Conservation (phyloP, 768 basidiomycete genomes). For the Amanita jacksonii region DNA sequence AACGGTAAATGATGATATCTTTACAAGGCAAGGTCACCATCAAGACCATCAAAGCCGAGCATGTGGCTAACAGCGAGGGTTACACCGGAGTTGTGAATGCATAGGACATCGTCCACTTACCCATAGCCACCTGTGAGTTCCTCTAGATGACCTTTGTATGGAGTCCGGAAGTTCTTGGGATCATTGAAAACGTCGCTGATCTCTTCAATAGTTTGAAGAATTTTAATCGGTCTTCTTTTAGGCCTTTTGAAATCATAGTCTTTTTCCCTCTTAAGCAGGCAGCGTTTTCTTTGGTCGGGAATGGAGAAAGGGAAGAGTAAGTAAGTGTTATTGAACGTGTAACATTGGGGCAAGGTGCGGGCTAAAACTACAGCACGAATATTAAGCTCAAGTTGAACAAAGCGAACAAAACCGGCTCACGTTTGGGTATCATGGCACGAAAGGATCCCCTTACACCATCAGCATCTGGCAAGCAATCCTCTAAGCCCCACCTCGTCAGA, state of each 20-base stretch:
- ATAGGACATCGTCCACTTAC: conserved; percentile 9
- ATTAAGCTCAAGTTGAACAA: too few species aligned
- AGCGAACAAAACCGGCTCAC: conserved; percentile 8
- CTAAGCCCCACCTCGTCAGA: conserved; percentile 16
- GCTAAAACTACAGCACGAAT: too few species aligned
- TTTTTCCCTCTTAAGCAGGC: conserved; percentile 5
- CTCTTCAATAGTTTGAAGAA: conserved; percentile 10
- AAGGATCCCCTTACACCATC: conserved; percentile 12
- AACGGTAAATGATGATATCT: neutral
- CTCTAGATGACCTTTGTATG: conserved; percentile 11
- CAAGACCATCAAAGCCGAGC: conserved; percentile 14
- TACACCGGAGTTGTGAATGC: too few species aligned
- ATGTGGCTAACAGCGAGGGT: conserved; percentile 8
- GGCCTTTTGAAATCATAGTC: conserved; percentile 7
- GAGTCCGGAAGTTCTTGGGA: conserved; percentile 10
- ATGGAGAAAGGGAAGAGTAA: conserved; percentile 16
- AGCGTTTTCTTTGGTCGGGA: conserved; percentile 3
- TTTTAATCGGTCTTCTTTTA: conserved; percentile 1
- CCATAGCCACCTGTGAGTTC: conserved; percentile 15
- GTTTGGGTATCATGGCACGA: conserved; percentile 14
- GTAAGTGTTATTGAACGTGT: conserved; percentile 16
- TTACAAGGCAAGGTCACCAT: conserved; percentile 13
- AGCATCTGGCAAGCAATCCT: conserved; percentile 12
- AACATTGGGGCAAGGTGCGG: conserved; percentile 16
- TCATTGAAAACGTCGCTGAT: conserved; percentile 16